Conservation (phyloP, 768 basidiomycete species). For the Russula foetens region DNA sequence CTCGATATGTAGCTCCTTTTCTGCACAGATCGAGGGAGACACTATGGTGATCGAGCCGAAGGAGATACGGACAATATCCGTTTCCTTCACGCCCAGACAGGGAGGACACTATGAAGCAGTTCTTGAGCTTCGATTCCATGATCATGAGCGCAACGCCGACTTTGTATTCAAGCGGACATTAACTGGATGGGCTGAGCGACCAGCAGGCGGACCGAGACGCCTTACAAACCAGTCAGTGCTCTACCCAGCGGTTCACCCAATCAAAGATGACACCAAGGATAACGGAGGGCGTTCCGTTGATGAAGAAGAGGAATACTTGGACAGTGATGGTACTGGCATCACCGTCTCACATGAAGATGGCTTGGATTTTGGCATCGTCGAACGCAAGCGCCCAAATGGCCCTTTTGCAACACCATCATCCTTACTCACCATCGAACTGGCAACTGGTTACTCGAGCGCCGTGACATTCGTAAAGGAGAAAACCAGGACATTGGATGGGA, state of each 20-base stretch:
- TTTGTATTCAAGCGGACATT: constrained; percentile 6
- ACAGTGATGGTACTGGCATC: constrained; percentile 45
- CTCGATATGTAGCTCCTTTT: background rate
- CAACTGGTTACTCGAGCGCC: constrained; percentile 1
- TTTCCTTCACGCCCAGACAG: constrained; percentile 1
- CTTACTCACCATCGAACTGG: constrained; percentile 15
- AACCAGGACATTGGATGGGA: background rate
- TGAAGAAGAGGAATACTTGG: constrained; percentile 19
- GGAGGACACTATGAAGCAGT: background rate
- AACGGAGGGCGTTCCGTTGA: background rate
- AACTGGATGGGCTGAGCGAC: background rate
- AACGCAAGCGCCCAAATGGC: constrained; percentile 25
- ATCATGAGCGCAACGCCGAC: background rate
- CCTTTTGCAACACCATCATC: constrained; percentile 11
- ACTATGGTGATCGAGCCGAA: background rate
- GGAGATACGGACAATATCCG: background rate
- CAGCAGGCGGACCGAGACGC: no score
- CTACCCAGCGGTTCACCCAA: background rate
- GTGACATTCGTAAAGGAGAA: constrained; percentile 7
- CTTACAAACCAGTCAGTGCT: background rate
- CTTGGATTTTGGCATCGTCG: constrained; percentile 46
- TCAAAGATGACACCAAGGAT: background rate
- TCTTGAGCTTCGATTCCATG: constrained; percentile 4
- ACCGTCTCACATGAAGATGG: constrained; percentile 26
- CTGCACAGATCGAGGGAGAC: background rate